Evolutionary conservation across 805 yeast species (phyloP).

Genomic region (Torulaspora quercuum): DNA sequence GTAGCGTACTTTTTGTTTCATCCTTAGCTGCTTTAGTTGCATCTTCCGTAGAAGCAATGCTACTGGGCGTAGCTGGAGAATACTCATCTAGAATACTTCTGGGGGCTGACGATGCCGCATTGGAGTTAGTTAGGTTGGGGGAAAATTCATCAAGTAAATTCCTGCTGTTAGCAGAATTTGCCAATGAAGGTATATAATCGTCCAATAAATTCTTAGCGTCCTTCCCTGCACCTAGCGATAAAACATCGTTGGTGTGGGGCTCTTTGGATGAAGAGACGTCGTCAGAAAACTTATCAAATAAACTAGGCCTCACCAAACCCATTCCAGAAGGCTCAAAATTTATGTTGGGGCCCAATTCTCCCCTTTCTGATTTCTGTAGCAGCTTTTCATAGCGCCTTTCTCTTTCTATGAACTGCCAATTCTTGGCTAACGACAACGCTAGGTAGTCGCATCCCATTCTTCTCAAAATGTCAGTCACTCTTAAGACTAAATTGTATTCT

Average conservation of each 20-base stretch:
- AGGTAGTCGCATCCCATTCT: constrained; percentile 91
- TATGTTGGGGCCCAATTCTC: constrained; percentile 8
- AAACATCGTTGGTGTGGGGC: background rate
- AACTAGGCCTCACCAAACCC: constrained; percentile 25
- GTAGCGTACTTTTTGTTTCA: too few species aligned
- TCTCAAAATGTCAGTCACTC: constrained; percentile 63
- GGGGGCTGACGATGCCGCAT: constrained; percentile 3
- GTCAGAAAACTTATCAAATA: constrained; percentile 31
- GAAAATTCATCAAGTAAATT: constrained; percentile 15
- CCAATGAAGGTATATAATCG: constrained; percentile 4
- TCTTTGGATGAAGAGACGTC: constrained; percentile 3
- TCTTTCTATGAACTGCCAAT: constrained; percentile 58
- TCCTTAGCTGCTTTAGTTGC: background rate
- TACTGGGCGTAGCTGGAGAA: constrained; percentile 1
- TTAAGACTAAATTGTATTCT: constrained; percentile 61
- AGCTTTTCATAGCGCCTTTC: constrained; percentile 6
- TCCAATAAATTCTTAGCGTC: constrained; percentile 11
- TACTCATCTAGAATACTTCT: constrained; percentile 9
- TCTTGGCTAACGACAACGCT: constrained; percentile 55
- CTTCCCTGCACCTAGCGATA: constrained; percentile 1
- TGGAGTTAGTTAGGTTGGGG: constrained; percentile 1
- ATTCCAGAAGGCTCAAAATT: constrained; percentile 25
- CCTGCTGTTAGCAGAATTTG: background rate
- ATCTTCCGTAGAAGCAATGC: background rate
- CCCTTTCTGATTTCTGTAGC: constrained; percentile 2